Base-by-base conservation (phyloP, 441 rosid genomes). In the Arabidopsis hybrid region DNA sequence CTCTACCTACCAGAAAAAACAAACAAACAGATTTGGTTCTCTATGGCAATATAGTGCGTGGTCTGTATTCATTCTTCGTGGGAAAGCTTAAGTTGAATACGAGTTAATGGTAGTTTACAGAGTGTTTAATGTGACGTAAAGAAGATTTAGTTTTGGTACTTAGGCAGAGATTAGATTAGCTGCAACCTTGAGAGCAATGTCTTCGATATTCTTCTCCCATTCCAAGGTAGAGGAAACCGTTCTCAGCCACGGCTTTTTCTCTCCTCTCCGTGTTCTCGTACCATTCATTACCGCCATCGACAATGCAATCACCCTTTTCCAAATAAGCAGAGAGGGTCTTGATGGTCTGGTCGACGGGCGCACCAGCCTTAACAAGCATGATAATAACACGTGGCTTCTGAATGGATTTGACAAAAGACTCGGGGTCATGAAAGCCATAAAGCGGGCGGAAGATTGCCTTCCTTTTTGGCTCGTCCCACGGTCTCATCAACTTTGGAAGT, bases 211-310 rank as follows among this genome's bases (percentile, higher is more conserved):
- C 85, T 91, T 85, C 98, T 69, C 98, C 96, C 98, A 94, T 94
- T 77, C 98, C 98, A 35, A 91, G 90, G 85, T 94, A 91, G 31
- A 81, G 91, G 60, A 94, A 85, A 64, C 98, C 95, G 74, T 83
- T 52, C 58, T 88, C 92, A 49, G 91, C 80, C 82, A 89, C 69
- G 2, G 89, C 88, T 65, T 89, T 88, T 75, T 86, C 88, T 73
- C 98, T 86, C 81, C 97, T 91, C 88, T 94, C 97, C 0, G 98
- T 94, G 81, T 91, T 94, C 80, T 90, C 96, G 9, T 94, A 91
- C 98, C 98, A 94, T 64, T 94, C 97, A 9, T 94, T 94, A 51
- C 98, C 98, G 67, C 98, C 98, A 72, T 94, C 96, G 0, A 91
- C 86, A 29, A 94, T 94, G 71, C 98, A 91, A 59, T 94, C 97